Evolutionary conservation across 495 filamentous ascomycete species (phyloP), one percentile per base, ranked within the genome.

Genomic region (Hypomontagnella monticulosa): DNA sequence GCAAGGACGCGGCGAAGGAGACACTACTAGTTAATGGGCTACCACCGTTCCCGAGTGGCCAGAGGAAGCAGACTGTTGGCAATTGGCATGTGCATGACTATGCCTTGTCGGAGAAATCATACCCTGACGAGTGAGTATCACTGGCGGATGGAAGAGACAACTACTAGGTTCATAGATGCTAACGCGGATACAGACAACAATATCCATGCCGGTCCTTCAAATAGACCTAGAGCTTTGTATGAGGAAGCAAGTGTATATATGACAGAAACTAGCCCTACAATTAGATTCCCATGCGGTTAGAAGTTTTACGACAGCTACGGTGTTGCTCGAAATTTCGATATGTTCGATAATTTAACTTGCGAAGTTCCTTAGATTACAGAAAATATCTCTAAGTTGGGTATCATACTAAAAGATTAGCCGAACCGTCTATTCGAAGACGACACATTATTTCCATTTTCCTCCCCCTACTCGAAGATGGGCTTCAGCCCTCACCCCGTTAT

Each of bases 1-100:
- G 74, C 52, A 84, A 88, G 34, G 83, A 83, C 18, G 83, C 79
- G 52, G 80, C 84, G 14, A 82, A 85, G 75, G 83, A 85, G 57
- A 51, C 48, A n/a, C 85, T 97, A 55, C 75, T 99, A 9, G 80
- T 83, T 15, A 80, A 89, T 74, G 93, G 93, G 5, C 73, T 98
- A 73, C 95, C 95, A 52, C 95, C 95, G 7, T 74, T 90, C 59
- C 95, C 94, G 43, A 87, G 86, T 73, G 88, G 89, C 27, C 73
- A 87, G 72, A 85, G 80, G 38, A 61, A 77, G 67, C 66, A 66
- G 15, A 56, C 60, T 0, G 71, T 69, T 49, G 79, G 79, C 4
- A 73, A 77, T 44, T 86, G 84, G 79, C 76, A 78, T 64, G 77
- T 82, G 30, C 72, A 85, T 73, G 82, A 81, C 63, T 89, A 88